Percentiles rank a stretch among this genome's conserved stretches.
Evolutionary conservation across 139 green algal species (phyloP).

Genomic region (Tetradesmus lagerheimii): DNA sequence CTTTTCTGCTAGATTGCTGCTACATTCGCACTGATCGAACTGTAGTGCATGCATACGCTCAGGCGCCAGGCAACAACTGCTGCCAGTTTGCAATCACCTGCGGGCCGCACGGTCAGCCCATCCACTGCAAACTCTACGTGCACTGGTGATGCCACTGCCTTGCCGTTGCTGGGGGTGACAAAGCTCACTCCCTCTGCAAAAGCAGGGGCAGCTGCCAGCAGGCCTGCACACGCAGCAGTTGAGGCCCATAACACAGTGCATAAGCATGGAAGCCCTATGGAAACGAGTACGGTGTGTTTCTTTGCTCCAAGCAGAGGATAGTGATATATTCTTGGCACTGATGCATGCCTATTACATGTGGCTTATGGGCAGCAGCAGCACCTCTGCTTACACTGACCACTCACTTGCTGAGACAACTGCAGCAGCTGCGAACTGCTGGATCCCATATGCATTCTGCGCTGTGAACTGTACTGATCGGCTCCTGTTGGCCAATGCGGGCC

Average conservation of each 20-base stretch:
- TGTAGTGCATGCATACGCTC: background rate
- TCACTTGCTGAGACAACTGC: conserved; percentile 19
- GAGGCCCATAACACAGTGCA: background rate
- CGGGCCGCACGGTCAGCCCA: conserved; percentile 56
- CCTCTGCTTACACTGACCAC: background rate
- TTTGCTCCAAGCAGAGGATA: no score
- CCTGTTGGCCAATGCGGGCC: conserved; percentile 12
- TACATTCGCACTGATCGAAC: background rate
- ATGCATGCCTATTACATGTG: background rate
- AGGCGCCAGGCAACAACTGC: background rate
- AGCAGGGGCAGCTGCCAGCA: conserved; percentile 42
- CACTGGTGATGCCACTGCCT: conserved; percentile 43
- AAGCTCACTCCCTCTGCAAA: conserved; percentile 48
- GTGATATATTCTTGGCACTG: background rate
- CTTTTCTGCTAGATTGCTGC: no score
- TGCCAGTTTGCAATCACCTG: conserved; percentile 43
- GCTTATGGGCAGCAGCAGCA: background rate
- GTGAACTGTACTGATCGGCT: background rate
- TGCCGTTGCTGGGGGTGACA: conserved; percentile 11
- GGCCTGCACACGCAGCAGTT: conserved; percentile 18
- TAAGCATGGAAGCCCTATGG: background rate
- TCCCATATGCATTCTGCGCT: background rate
- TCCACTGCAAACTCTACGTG: conserved; percentile 61
- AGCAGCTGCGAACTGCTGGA: conserved; percentile 20
- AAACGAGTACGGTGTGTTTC: background rate